Evolutionary conservation across 257 asterid genomes (phyloP).

Genomic region (Penstemon newberryi): DNA sequence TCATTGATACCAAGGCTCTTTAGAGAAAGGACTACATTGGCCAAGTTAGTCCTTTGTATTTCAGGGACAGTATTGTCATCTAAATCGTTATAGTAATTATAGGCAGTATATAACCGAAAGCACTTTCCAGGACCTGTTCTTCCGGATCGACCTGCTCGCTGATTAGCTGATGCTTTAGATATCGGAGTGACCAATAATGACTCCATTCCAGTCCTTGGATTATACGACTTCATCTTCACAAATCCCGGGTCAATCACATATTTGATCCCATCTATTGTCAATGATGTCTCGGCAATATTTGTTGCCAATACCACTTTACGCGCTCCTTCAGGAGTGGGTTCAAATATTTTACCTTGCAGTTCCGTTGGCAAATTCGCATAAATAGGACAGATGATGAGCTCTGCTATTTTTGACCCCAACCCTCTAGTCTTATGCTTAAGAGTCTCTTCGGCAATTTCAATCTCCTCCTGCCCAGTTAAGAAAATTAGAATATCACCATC

Average conservation of each 20-base stretch:
- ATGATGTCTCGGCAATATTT: constrained; percentile 79
- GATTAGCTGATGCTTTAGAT: constrained; percentile 93
- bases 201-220: constrained; percentile 92
- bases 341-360: constrained; percentile 60
- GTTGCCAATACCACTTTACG: constrained; percentile 68
- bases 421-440: constrained; percentile 63
- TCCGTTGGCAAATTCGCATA: constrained; percentile 69
- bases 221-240: constrained; percentile 85
- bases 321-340: constrained; percentile 69
- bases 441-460: constrained; percentile 58
- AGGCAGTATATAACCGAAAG: constrained; percentile 76
- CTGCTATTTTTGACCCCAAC: constrained; percentile 63
- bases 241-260: constrained; percentile 94
- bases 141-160: constrained; percentile 97
- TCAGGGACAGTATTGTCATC: constrained; percentile 88
- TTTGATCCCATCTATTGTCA: constrained; percentile 92
- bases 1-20: constrained; percentile 94
- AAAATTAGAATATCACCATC: constrained; percentile 85
- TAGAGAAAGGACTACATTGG: constrained; percentile 81
- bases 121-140: constrained; percentile 95
- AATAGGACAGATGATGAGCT: constrained; percentile 62
- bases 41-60: constrained; percentile 86
- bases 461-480: constrained; percentile 73
- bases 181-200: constrained; percentile 70
- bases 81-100: constrained; percentile 65